Evolutionary conservation across 352 stramenopile genomes (phyloP), one percentile per base, ranked within the genome.

Genomic region (Globisporangium recalcitrans): DNA sequence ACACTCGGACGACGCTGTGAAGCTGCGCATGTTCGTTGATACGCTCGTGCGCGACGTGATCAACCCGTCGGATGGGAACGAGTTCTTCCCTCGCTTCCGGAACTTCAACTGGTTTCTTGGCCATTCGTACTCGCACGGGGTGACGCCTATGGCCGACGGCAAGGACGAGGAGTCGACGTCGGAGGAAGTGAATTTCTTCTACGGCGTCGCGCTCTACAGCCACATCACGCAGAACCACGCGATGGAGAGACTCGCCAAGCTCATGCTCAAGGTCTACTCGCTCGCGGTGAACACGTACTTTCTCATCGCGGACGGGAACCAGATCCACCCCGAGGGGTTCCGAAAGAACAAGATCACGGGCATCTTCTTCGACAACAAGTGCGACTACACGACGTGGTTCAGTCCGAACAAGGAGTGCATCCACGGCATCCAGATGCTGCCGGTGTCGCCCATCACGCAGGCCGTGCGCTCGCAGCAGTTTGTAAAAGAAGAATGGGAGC

Each of bases 321-420:
- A 47, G 42, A 74, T 83, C 38, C 80, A 90, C 38, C 80, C 80
- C 10, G 65, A 67, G 3, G 60, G 44, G 22, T 90, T 88, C 54
- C 59, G 70, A 4, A 78, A 75, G 55, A 90, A 90, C 72, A 88
- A 88, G 52, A 77, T 90, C 40, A 87, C 77, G 21, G 80, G 80
- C 16, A 69, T 90, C 27, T 84, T 90, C 49, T 90, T 90, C 60
- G 80, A 88, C 64, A 88, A 88, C 72, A 90, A 90, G 54, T 83
- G 71, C 47, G 80, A 90, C 66, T 90, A 88, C 65, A 62, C 80
- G 13, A 90, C 80, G 42, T 90, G 80, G 80, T 90, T 90, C 65
- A 88, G 77, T 36, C 73, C 80, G 5, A 79, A 85, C 54, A 84
- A 85, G 65, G 73, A 88, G 31, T 90, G 80, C 65, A 90, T 90